Conservation (phyloP, 768 basidiomycete genomes). For the Serendipita sp. region DNA sequence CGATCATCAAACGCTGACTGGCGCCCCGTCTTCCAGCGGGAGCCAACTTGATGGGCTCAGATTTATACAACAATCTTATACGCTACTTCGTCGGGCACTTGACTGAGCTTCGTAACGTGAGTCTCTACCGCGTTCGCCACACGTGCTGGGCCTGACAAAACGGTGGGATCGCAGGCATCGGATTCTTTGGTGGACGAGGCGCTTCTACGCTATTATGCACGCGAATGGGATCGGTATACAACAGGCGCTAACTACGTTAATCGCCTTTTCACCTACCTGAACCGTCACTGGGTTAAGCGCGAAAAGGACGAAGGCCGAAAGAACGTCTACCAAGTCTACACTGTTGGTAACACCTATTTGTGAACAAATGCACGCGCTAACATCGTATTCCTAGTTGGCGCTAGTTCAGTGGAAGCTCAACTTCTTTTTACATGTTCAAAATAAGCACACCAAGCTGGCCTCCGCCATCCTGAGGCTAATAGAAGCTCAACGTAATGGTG, state of each 20-base stretch:
- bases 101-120: constrained; percentile 43
- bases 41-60: constrained; percentile 91
- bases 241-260: constrained; percentile 96
- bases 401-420: constrained; percentile 92
- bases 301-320: constrained; percentile 95
- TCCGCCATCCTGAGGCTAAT: constrained; percentile 78
- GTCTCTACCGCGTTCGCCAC: constrained; percentile 14
- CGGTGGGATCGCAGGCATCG: constrained; percentile 38
- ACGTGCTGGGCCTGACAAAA: constrained; percentile 16
- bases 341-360: constrained; percentile 37
- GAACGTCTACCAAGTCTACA: constrained; percentile 90
- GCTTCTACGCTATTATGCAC: constrained; percentile 77
- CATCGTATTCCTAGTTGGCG: constrained; percentile 42
- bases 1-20: constrained; percentile 9
- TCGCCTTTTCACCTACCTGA: constrained; percentile 92
- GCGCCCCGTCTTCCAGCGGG: constrained; percentile 38
- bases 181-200: constrained; percentile 75
- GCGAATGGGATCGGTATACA: constrained; percentile 93
- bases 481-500: constrained; percentile 87
- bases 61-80: constrained; percentile 90
- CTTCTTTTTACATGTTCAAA: constrained; percentile 80
- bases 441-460: constrained; percentile 65
- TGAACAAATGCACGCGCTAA: constrained; percentile 27
- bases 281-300: constrained; percentile 98
- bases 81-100: constrained; percentile 80